Conservation (phyloP, 257 asterid species). For the Solanum etuberosum region DNA sequence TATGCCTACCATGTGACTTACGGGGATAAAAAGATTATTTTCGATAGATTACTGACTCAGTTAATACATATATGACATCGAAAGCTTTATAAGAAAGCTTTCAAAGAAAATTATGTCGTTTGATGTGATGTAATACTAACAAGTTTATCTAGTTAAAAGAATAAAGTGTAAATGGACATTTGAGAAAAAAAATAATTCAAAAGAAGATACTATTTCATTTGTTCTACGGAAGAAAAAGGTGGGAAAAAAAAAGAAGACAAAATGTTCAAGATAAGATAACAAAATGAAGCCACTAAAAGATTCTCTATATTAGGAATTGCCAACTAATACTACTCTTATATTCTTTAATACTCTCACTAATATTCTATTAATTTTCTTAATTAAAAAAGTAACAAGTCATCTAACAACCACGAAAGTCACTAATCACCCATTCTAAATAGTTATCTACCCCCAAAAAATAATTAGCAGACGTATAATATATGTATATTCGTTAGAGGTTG, state of each 20-base stretch:
- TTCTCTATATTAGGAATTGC: neutral
- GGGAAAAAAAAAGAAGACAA: neutral
- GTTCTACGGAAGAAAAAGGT: neutral
- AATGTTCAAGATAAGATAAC: neutral
- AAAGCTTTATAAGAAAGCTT: neutral
- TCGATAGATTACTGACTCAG: neutral
- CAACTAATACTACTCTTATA: neutral
- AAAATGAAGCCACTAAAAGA: neutral
- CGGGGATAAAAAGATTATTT: accelerated
- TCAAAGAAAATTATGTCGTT: neutral
- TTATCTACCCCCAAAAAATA: neutral
- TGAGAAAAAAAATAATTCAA: neutral
- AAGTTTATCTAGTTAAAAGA: neutral
- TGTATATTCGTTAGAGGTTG: neutral
- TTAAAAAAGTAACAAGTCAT: neutral
- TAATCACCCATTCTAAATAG: neutral
- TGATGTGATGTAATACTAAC: neutral
- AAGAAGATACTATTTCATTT: neutral
- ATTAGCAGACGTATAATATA: neutral
- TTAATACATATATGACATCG: neutral
- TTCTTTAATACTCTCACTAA: neutral
- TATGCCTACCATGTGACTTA: neutral
- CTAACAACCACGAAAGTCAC: neutral
- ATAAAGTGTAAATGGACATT: neutral
- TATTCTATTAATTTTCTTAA: neutral